Evolutionary conservation across 2,329 filamentous ascomycete species (phyloP), one percentile per base, ranked within the genome.

Genomic region (Alternaria sp.): DNA sequence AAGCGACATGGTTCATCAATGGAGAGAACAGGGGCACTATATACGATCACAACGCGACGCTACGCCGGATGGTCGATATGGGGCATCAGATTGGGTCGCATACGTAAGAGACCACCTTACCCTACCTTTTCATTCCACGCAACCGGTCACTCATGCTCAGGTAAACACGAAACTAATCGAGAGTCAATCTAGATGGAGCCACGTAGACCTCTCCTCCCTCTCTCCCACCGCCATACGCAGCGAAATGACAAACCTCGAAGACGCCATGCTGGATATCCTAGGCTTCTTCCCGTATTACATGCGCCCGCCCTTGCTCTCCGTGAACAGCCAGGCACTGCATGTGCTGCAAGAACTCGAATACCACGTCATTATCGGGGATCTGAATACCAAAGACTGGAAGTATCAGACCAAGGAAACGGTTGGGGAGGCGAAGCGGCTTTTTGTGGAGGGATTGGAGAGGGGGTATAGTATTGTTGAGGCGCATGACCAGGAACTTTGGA

Each of bases 361-460:
- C 80, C 85, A 86, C 67, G 83, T 87, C 69, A 84, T 86, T 69
- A 87, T 85, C 64, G 80, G 87, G 68, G 85, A 88, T 62, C 77
- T 89, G 23, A 87, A 89, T 71, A 82, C 86, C 0, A 83, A 85
- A 50, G 87, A 88, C 75, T 88, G 87, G 82, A 83, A 87, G 68
- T 81, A 84, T 44, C 74, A 82, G 58, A 78, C 82, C 2, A 79
- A 84, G 0, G 67, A 77, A 55, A 66, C 76, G 46, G 82, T 84
- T 44, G 76, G 82, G 40, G 82, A 84, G 72, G 84, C 85, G 68
- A 77, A 87, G 77, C 75, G 82, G 62, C 81, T 80, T 62, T 87
- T 88, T 73, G 70, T 25, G 19, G 46, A 57, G 30, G 56, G 63
- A 12, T 40, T 63, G n/a, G 56, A 65, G 23, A 23, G 7, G 5